phyloP scores from a whole-genome alignment of 257 asterid genomes.

The Primulina huaijiensis region DNA sequence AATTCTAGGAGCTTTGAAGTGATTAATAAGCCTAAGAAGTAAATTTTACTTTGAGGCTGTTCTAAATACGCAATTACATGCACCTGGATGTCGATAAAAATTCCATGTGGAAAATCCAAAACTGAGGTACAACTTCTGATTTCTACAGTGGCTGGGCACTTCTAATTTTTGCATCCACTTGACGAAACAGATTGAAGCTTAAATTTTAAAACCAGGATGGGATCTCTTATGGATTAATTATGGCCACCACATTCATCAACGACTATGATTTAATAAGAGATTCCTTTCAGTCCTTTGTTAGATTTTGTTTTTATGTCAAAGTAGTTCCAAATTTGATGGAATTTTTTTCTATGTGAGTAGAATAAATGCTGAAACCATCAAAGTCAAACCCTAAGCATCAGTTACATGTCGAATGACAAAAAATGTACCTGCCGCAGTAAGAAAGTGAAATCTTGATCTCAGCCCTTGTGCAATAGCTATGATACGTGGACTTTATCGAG shows the following conservation, averaged over 20 bases:
- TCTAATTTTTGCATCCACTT: neutral
- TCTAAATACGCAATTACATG: too few relatives aligned
- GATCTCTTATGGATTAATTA: neutral
- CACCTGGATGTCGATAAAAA: neutral
- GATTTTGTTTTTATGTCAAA: neutral
- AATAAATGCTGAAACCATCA: neutral
- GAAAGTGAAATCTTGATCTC: too few relatives aligned
- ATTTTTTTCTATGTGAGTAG: neutral
- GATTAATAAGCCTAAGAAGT: neutral
- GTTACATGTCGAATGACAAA: too few relatives aligned
- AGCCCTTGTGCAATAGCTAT: too few relatives aligned
- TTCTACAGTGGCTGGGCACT: neutral
- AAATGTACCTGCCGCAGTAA: too few relatives aligned
- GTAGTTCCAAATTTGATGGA: neutral
- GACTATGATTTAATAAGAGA: too few relatives aligned
- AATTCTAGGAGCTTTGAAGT: neutral
- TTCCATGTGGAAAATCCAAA: neutral
- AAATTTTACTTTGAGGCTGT: too few relatives aligned
- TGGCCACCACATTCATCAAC: neutral
- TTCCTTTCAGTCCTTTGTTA: too few relatives aligned
- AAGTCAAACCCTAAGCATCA: too few relatives aligned
- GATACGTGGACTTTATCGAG: too few relatives aligned
- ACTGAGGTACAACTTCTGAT: neutral
- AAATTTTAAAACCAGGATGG: neutral
- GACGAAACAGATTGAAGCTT: neutral